Conservation (phyloP, 2,329 filamentous ascomycete genomes). For the Scedosporium minutisporum region DNA sequence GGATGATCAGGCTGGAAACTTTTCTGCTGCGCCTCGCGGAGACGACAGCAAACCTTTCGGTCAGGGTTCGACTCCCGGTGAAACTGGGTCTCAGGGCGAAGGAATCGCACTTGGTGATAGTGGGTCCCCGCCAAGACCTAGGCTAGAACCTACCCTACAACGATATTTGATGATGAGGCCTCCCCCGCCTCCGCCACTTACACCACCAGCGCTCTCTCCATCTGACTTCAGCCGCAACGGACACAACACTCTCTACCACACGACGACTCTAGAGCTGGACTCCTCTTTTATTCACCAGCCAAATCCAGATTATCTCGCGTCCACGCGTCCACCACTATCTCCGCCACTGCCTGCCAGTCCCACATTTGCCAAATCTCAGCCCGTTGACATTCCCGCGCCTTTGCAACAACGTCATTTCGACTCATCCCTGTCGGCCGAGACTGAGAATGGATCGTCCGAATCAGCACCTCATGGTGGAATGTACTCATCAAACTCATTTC, state of each 20-base stretch:
- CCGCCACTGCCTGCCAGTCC: conserved; percentile 20
- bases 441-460: neutral
- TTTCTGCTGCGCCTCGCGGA: conserved; percentile 18
- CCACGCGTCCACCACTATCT: conserved; percentile 11
- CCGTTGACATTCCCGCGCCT: conserved; percentile 9
- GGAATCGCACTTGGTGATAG: neutral
- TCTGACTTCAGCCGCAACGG: conserved; percentile 33
- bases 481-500: conserved; percentile 39
- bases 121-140: neutral
- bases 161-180: conserved; percentile 4
- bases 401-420: neutral
- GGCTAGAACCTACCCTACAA: neutral
- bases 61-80: neutral
- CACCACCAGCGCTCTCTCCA: conserved; percentile 34
- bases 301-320: conserved; percentile 38
- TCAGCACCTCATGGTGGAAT: conserved; percentile 14
- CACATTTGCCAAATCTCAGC: conserved; percentile 12
- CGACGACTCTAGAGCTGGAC: conserved; percentile 24
- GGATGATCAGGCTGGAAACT: conserved; percentile 20
- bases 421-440: neutral
- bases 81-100: neutral
- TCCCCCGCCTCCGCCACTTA: conserved; percentile 38
- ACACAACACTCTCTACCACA: conserved; percentile 21
- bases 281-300: conserved; percentile 36
- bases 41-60: neutral